Evolutionary conservation across 495 filamentous ascomycete species (phyloP), one percentile per base, ranked within the genome.

Genomic region (Copromyces sp.): DNA sequence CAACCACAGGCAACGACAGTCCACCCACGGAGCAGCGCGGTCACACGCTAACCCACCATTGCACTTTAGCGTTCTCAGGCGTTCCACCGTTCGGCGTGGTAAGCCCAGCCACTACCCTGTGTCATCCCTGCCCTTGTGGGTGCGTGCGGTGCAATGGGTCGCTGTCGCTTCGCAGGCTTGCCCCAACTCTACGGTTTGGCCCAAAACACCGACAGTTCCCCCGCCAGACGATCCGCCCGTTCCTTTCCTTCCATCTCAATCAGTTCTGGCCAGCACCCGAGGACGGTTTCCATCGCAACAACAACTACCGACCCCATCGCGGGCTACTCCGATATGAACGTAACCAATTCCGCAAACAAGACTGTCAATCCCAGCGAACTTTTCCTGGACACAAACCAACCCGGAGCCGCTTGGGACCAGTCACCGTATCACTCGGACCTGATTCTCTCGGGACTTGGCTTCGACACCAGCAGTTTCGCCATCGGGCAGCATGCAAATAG

Each of bases 341-440:
- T 65, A 24, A 35, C 53, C 53, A 65, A 16, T 65, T 65, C 53
- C 29, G 53, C 29, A 65, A 65, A 65, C 24, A 65, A 65, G 53
- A 65, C 53, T 65, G 53, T 65, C 53, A 65, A 65, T 65, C 53
- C 53, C 53, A 65, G 53, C 53, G 53, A 65, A 65, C 53, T 65
- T 35, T 32, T 35, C 29, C 53, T 65, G 53, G 53, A 65, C 53
- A 17, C 29, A 35, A 65, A 65, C 14, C 53, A 35, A 65, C 14
- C 53, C 53, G 53, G 53, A 65, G 35, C 12, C 29, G 53, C 53
- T 65, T 65, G 53, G 53, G 53, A 65, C 53, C 53, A 65, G 53
- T 65, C 53, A 8, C 53, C 53, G 12, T 65, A 35, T 17, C 53
- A 65, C 29, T 65, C 53, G 5, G 53, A 65, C 53, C 53, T 35